Evolutionary conservation across 495 filamentous ascomycete species (phyloP).

Genomic region (Diplogelasinospora grovesii): DNA sequence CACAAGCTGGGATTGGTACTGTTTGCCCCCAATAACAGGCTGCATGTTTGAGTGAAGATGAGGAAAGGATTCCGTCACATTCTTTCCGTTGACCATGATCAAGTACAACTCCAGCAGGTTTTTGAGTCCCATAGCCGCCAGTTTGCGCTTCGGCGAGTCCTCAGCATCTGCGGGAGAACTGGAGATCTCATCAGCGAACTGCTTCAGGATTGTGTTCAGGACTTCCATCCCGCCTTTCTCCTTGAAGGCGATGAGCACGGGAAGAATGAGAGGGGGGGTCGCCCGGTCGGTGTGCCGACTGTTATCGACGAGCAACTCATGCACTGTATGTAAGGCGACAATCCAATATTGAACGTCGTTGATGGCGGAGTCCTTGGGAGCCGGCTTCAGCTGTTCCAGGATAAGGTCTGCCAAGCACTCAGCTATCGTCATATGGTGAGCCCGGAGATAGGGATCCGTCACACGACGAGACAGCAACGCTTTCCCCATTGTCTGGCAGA

Average conservation of each 20-base stretch:
- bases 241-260: constrained; percentile 82
- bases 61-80: constrained; percentile 65
- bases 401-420: constrained; percentile 69
- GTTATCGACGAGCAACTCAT: constrained; percentile 68
- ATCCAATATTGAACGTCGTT: constrained; percentile 70
- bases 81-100: constrained; percentile 67
- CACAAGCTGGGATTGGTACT: constrained; percentile 69
- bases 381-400: constrained; percentile 51
- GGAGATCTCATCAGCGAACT: constrained; percentile 64
- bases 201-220: constrained; percentile 64
- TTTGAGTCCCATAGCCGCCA: constrained; percentile 56
- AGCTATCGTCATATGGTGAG: constrained; percentile 65
- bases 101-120: constrained; percentile 80
- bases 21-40: constrained; percentile 51
- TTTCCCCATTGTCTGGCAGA: constrained; percentile 75
- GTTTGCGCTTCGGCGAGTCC: constrained; percentile 27
- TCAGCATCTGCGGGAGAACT: constrained; percentile 23
- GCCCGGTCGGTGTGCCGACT: constrained; percentile 48
- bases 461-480: constrained; percentile 65
- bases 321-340: constrained; percentile 67
- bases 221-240: constrained; percentile 65
- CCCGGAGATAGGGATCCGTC: constrained; percentile 54
- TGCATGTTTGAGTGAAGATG: constrained; percentile 51
- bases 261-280: constrained; percentile 61
- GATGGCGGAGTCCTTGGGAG: constrained; percentile 16